Conservation (phyloP, 805 yeast species). For the Monosporozyma unispora region DNA sequence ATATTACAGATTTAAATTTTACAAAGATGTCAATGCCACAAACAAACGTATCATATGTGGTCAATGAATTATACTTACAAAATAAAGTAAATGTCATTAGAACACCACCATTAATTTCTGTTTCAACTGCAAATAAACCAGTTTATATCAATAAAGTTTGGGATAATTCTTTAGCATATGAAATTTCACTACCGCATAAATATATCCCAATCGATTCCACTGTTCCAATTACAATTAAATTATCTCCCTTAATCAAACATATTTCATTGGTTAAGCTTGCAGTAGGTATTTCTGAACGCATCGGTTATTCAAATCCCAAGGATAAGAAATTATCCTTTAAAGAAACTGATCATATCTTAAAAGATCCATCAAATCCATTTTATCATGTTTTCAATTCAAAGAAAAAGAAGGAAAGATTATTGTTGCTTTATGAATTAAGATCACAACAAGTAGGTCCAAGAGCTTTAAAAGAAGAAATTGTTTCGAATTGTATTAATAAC, state of each 20-base stretch:
- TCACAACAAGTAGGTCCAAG: conserved; percentile 41
- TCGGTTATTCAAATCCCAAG: conserved; percentile 48
- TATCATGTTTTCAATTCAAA: conserved; percentile 26
- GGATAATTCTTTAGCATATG: conserved; percentile 64
- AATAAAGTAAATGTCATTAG: conserved; percentile 31
- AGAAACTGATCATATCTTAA: conserved; percentile 33
- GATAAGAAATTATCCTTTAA: conserved; percentile 46
- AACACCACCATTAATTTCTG: conserved; percentile 33
- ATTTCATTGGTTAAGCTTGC: conserved; percentile 54
- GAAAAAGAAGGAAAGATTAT: conserved; percentile 39
- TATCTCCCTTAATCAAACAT: conserved; percentile 57
- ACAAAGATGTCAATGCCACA: not conserved
- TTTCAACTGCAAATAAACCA: conserved; percentile 51
- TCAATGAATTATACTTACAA: conserved; percentile 17
- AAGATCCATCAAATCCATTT: conserved; percentile 28
- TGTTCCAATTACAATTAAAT: conserved; percentile 51
- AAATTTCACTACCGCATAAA: conserved; percentile 62
- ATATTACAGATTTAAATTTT: not conserved
- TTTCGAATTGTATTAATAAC: conserved; percentile 44
- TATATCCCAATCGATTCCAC: conserved; percentile 56
- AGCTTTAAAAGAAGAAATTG: conserved; percentile 52
- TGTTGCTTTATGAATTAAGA: conserved; percentile 55
- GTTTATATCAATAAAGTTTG: conserved; percentile 67
- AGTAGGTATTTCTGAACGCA: conserved; percentile 57
- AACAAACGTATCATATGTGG: not conserved